Evolutionary conservation across 2,329 filamentous ascomycete species (phyloP).

Genomic region (Fusarium mangiferae): DNA sequence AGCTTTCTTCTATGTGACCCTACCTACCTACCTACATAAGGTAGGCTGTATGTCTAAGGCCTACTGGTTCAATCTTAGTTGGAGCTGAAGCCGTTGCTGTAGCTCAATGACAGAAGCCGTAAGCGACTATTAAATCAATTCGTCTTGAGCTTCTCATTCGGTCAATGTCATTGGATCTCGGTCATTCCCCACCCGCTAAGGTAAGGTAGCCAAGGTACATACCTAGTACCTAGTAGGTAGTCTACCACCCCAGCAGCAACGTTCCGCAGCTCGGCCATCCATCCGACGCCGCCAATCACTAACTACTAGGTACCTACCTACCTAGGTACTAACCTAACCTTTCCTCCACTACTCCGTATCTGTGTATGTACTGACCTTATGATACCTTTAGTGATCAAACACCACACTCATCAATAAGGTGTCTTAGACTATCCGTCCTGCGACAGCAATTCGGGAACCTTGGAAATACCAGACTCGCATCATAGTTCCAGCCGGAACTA

Average conservation of each 20-base stretch:
- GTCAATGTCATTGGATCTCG: not conserved
- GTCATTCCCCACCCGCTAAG: conserved; percentile 1
- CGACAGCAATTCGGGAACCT: not conserved
- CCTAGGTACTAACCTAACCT: not conserved
- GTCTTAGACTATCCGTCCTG: not conserved
- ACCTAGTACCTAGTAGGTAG: not conserved
- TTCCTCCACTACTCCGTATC: not conserved
- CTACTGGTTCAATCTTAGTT: not conserved
- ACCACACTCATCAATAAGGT: not conserved
- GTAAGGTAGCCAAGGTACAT: no score
- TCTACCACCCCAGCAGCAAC: conserved; percentile 48
- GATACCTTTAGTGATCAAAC: not conserved
- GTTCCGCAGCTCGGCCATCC: conserved; percentile 15
- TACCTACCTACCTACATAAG: not conserved
- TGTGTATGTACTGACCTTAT: not conserved
- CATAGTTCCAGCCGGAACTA: not conserved
- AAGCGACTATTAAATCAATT: not conserved
- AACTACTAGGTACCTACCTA: not conserved
- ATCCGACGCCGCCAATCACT: conserved; percentile 37
- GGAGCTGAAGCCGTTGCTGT: not conserved
- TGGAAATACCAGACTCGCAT: not conserved
- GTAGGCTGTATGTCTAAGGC: not conserved
- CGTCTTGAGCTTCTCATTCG: not conserved
- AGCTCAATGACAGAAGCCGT: not conserved
- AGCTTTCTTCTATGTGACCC: not conserved